These are phyloP conservation scores for Cymodocea nodosa DNA, from an alignment of 116 monocot genomes.

Conservation along the genomic window DNA sequence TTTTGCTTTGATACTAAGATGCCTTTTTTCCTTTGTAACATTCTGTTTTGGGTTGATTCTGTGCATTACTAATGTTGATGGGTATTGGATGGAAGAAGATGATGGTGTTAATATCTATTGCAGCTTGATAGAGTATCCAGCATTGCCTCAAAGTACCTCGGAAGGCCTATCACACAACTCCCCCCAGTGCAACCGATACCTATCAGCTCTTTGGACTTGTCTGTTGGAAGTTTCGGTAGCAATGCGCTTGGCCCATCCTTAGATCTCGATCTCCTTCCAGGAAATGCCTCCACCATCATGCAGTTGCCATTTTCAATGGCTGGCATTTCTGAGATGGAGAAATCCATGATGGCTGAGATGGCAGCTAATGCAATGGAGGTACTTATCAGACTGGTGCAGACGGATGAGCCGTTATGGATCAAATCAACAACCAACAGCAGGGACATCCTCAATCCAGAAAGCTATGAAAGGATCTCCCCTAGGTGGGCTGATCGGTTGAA, in stretches of 20 bases:
- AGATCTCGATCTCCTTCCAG: slow-evolving; percentile 66
- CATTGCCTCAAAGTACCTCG: slow-evolving; percentile 75
- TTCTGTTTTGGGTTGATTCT: neutral
- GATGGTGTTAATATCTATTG: neutral
- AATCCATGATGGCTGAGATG: slow-evolving; percentile 58
- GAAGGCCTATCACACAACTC: slow-evolving; percentile 76
- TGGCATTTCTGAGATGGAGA: slow-evolving; percentile 42
- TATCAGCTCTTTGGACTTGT: slow-evolving; percentile 54
- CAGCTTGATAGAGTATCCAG: slow-evolving; percentile 79
- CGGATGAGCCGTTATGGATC: slow-evolving; percentile 71
- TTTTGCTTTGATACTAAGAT: neutral
- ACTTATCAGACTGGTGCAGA: slow-evolving; percentile 50
- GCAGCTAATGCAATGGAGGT: slow-evolving; percentile 71
- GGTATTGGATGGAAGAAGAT: neutral
- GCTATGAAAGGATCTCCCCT: slow-evolving; percentile 54
- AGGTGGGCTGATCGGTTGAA: slow-evolving; percentile 23
- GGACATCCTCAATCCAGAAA: slow-evolving; percentile 45
- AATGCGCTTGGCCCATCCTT: slow-evolving; percentile 40
- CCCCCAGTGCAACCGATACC: slow-evolving; percentile 51
- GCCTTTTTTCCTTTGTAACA: neutral
- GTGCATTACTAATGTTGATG: neutral
- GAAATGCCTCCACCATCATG: slow-evolving; percentile 24
- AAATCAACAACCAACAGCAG: slow-evolving; percentile 25
- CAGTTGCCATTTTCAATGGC: slow-evolving; percentile 30
- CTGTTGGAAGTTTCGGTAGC: slow-evolving; percentile 37